Evolutionary conservation across 192 early-diverging fungal species (phyloP), one percentile per base, ranked within the genome.

Genomic region (Fimicolochytrium jonesii): DNA sequence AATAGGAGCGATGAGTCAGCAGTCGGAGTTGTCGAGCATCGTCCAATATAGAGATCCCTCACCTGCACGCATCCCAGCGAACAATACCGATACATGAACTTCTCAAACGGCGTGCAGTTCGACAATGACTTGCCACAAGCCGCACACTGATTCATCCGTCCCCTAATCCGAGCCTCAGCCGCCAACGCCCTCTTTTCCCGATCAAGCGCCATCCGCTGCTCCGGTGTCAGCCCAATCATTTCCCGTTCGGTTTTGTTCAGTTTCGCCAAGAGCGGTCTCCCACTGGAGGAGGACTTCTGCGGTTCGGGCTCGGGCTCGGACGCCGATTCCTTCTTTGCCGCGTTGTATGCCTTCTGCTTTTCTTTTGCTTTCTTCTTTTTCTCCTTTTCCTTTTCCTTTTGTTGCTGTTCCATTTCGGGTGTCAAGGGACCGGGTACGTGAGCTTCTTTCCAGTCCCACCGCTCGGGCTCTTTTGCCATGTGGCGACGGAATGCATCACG

Each of bases 171-270:
- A 10, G 84, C 82, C 61, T 92, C 90, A 2, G 89, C 89, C 2
- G 90, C 90, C 51, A 78, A 66, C 1, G 89, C 89, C 67, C 81
- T 41, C 50, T 87, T 85, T 56, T 93, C 91, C 39, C 91, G 73
- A 56, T 93, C 91, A 26, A 93, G 62, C 42, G 80, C 68, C 70
- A 77, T 79, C 4, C 88, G 71, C 52, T 74, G 72, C 68, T 93
- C 91, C 0, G 88, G 83, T 11, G 88, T 77, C 73, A 84, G 77
- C 4, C 82, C 82, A 61, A 76, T 66, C 6, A 69, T 55, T 46
- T 83, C 71, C 26, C 61, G 42, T 20, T 73, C 68, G 1, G 64
- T 67, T 48, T 73, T 76, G 17, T 31, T 56, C 6, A 82, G 37
- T 33, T 73, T 70, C 26, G 44, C 47, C 28, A 67, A 49, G n/a